phyloP scores from a whole-genome alignment of 1,139 yeast species.

The Wickerhamiella pararugosa region DNA sequence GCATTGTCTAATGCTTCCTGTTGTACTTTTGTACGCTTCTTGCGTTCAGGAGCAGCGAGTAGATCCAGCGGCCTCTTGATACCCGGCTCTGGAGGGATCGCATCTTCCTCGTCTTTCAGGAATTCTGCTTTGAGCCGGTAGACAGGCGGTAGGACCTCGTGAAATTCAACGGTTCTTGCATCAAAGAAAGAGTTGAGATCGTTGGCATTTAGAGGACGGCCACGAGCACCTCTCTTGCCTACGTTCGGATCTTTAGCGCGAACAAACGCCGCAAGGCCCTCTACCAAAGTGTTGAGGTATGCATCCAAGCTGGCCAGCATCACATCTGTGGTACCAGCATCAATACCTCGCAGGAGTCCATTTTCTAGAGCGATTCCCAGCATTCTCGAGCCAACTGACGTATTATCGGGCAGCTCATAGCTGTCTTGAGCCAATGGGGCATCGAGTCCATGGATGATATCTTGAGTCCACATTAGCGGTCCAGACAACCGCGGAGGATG shows the following conservation, averaged over 20 bases:
- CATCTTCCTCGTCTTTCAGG: constrained; percentile 16
- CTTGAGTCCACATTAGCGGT: constrained; percentile 78
- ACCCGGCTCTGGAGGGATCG: neutral
- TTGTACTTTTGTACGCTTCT: too few relatives aligned
- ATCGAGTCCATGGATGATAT: constrained; percentile 77
- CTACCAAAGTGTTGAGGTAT: constrained; percentile 60
- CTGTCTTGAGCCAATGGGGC: constrained; percentile 69
- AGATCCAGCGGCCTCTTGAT: too few relatives aligned
- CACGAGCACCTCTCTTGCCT: neutral
- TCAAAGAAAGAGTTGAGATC: constrained; percentile 12
- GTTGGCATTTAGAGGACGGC: constrained; percentile 11
- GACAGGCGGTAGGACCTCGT: constrained; percentile 14
- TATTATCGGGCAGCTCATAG: constrained; percentile 72
- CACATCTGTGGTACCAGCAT: constrained; percentile 61
- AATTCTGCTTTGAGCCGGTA: constrained; percentile 11
- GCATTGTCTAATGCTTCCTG: too few relatives aligned
- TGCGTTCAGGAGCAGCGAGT: too few relatives aligned
- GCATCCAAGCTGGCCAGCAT: constrained; percentile 63
- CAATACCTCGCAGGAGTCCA: constrained; percentile 75
- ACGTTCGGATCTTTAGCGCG: constrained; percentile 20
- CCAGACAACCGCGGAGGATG: constrained; percentile 16
- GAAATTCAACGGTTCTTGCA: constrained; percentile 13
- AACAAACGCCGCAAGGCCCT: constrained; percentile 59
- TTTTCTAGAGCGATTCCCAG: constrained; percentile 79
- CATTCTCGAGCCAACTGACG: constrained; percentile 52